A percentile compares a stretch with the other conserved stretches of the same genome.
These are phyloP conservation scores for Platanthera guangdongensis DNA, from an alignment of 106 monocot genomes.

Conservation along the genomic window DNA sequence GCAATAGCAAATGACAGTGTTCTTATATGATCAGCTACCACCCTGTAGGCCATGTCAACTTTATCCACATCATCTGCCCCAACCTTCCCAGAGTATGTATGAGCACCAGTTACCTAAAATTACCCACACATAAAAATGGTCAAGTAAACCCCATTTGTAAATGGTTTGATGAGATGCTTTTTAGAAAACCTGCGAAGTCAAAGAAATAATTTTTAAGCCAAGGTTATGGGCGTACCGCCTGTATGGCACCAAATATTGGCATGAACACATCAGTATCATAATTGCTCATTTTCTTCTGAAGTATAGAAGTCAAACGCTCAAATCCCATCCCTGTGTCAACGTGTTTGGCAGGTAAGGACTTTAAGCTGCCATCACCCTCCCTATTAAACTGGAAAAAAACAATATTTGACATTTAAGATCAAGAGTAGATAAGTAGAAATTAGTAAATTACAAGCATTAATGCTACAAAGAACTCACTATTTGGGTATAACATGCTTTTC, in stretches of 20 bases:
- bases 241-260: constrained; percentile 86
- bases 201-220: not conserved
- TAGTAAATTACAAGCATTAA: not conserved
- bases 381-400: constrained; percentile 66
- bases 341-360: constrained; percentile 74
- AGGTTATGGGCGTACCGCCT: constrained; percentile 33
- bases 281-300: constrained; percentile 93
- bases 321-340: constrained; percentile 96
- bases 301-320: constrained; percentile 84
- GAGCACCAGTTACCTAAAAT: constrained; percentile 59
- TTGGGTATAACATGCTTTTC: not conserved
- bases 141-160: not conserved
- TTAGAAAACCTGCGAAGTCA: not conserved
- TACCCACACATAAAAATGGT: not conserved
- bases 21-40: constrained; percentile 92
- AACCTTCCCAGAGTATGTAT: constrained; percentile 66
- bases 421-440: not conserved
- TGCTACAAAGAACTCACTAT: not conserved
- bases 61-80: constrained; percentile 73
- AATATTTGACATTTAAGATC: constrained; percentile 3
- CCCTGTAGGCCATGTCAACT: constrained; percentile 92
- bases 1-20: constrained; percentile 94
- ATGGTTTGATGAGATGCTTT: not conserved
- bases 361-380: constrained; percentile 74
- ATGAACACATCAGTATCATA: constrained; percentile 92